These are phyloP conservation scores for Pochonia chlamydosporia DNA, from an alignment of 2,329 filamentous ascomycete genomes.

Conservation along the genomic window DNA sequence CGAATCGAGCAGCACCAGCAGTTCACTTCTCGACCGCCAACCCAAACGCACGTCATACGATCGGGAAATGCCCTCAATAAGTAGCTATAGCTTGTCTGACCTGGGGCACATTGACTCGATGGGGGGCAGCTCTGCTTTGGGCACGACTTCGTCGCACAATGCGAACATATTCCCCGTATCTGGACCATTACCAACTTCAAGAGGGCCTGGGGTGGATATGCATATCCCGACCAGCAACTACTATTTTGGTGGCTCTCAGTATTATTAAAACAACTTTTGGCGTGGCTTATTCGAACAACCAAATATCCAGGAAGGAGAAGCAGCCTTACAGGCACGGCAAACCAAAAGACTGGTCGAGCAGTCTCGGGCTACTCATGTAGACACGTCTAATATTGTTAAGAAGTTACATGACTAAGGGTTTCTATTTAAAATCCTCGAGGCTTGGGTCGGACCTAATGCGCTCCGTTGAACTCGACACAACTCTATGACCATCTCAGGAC, in stretches of 20 bases:
- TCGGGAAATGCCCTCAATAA: constrained; percentile 11
- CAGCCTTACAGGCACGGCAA: too few species aligned
- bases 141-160: constrained; percentile 8
- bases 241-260: constrained; percentile 13
- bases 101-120: constrained; percentile 12
- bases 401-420: too few species aligned
- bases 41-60: constrained; percentile 17
- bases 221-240: constrained; percentile 13
- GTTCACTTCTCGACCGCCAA: constrained; percentile 11
- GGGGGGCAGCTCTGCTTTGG: constrained; percentile 4
- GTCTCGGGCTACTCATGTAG: too few species aligned
- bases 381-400: too few species aligned
- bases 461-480: too few species aligned
- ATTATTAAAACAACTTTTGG: constrained; percentile 8
- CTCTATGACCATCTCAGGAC: not conserved
- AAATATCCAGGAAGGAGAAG: not conserved
- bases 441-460: too few species aligned
- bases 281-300: not conserved
- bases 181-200: constrained; percentile 11
- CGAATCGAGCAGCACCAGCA: constrained; percentile 10
- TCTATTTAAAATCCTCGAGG: too few species aligned
- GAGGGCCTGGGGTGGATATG: constrained; percentile 10
- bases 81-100: constrained; percentile 12
- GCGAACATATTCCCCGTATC: constrained; percentile 6
- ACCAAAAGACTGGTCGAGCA: too few species aligned